Conservation (phyloP, 257 asterid species). For the Thymus mandschuricus region DNA sequence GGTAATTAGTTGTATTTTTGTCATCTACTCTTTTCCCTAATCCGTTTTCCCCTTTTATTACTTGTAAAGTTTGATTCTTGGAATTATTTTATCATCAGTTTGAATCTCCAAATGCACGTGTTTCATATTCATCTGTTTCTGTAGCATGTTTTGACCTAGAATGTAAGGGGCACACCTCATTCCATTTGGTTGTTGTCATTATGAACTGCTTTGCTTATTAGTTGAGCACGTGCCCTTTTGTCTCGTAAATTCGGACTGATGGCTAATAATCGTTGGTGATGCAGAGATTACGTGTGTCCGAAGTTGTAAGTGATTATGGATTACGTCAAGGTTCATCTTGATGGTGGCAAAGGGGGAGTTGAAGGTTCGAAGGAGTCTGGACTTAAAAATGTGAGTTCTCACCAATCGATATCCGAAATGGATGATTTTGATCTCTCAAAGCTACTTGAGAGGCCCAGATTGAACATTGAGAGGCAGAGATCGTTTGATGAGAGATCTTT, state of each 20-base stretch:
- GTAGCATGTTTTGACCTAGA: slow-evolving; percentile 4
- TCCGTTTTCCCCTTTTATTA: slow-evolving; percentile 15
- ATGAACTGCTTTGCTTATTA: background rate
- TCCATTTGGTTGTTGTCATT: too few species aligned
- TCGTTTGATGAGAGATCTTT: slow-evolving; percentile 85
- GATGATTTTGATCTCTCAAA: slow-evolving; percentile 70
- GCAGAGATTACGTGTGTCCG: slow-evolving; percentile 37
- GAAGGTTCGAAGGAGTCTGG: slow-evolving; percentile 54
- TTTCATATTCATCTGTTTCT: slow-evolving; percentile 1
- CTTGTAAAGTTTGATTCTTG: slow-evolving; percentile 1
- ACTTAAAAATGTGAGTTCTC: slow-evolving; percentile 72
- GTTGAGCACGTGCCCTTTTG: slow-evolving; percentile 2
- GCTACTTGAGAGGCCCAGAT: slow-evolving; percentile 70
- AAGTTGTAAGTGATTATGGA: slow-evolving; percentile 46
- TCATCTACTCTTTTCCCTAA: background rate
- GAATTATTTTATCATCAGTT: slow-evolving; percentile 2
- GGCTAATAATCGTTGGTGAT: slow-evolving; percentile 23
- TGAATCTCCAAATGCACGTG: slow-evolving; percentile 15
- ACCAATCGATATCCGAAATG: slow-evolving; percentile 68
- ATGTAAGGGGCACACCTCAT: background rate
- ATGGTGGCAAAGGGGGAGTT: slow-evolving; percentile 40
- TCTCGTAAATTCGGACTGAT: slow-evolving; percentile 12
- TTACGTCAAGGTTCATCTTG: slow-evolving; percentile 43
- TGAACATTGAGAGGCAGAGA: slow-evolving; percentile 77
- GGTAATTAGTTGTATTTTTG: slow-evolving; percentile 14